Evolutionary conservation across 768 basidiomycete species (phyloP).

Genomic region (Hysterangium stoloniferum): DNA sequence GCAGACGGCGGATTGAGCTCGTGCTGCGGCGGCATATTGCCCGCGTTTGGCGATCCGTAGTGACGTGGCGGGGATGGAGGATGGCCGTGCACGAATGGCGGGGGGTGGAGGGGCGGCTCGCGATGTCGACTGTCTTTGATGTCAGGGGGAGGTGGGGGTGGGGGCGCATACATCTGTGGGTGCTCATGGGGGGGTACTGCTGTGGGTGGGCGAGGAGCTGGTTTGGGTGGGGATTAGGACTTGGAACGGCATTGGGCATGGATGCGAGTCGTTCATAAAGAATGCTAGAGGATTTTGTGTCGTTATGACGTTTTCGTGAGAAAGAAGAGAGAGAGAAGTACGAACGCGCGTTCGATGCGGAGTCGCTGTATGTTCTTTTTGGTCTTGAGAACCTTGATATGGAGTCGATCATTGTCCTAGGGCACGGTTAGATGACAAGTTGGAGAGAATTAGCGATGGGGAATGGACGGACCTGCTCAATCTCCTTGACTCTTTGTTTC

Average conservation of each 20-base stretch:
- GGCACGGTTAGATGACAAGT: background rate
- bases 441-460: background rate
- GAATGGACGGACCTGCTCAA: conserved; percentile 10
- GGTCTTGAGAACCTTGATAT: conserved; percentile 15
- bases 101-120: background rate
- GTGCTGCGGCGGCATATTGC: too few species aligned
- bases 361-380: conserved; percentile 14
- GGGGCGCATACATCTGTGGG: background rate
- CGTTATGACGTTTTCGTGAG: background rate
- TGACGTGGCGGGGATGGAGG: background rate
- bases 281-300: conserved; percentile 3
- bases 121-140: background rate
- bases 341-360: conserved; percentile 13
- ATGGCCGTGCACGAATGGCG: background rate
- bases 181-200: background rate
- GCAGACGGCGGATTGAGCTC: background rate
- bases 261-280: conserved; percentile 14
- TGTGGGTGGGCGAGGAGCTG: background rate
- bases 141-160: background rate
- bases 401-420: conserved; percentile 15
- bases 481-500: conserved; percentile 14
- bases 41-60: too few species aligned
- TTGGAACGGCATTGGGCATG: background rate
- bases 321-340: conserved; percentile 4
- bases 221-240: background rate